Conservation (phyloP, 257 asterid species). For the Solanum appendiculatum region DNA sequence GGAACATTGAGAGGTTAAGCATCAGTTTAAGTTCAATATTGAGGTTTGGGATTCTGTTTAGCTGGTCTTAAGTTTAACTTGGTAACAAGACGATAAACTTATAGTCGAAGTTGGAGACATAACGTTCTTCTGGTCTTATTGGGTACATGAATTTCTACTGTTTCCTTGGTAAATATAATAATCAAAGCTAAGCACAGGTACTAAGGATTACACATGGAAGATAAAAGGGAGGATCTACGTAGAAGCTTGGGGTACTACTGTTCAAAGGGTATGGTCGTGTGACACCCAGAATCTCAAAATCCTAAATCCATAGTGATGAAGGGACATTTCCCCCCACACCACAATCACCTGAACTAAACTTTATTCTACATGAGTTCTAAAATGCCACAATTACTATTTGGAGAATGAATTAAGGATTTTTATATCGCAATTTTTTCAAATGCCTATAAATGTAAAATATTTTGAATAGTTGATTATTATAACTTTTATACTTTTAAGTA, state of each 20-base stretch:
- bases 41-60: background rate
- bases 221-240: background rate
- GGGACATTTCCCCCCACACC: background rate
- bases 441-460: background rate
- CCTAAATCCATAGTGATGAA: background rate
- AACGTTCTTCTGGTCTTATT: background rate
- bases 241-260: background rate
- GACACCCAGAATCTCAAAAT: background rate
- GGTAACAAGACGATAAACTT: background rate
- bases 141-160: background rate
- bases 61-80: background rate
- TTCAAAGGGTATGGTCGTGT: background rate
- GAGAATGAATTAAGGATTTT: background rate
- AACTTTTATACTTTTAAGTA: too few relatives aligned
- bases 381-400: background rate
- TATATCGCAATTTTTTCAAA: background rate
- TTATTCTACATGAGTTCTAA: background rate
- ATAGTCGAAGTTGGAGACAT: background rate
- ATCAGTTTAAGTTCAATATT: conserved; percentile 7
- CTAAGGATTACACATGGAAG: background rate
- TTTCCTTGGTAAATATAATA: background rate
- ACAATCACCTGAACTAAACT: background rate
- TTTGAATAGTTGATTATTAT: background rate
- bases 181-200: background rate
- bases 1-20: conserved; percentile 34